Evolutionary conservation across 441 rosid species (phyloP), one percentile per base, ranked within the genome.

Genomic region (Croton laevigatus): DNA sequence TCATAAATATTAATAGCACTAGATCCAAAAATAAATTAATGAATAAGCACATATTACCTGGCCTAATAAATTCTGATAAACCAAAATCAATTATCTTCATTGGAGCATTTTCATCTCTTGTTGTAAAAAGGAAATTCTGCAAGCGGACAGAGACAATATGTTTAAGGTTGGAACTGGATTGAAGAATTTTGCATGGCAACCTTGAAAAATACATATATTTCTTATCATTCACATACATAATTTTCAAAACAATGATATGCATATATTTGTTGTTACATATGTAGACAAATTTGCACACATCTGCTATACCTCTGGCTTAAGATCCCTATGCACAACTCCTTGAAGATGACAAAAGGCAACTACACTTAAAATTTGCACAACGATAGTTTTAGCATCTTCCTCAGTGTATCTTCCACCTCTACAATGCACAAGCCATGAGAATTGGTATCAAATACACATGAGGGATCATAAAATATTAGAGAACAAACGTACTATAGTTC

Each of bases 261-360:
- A 42, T 53, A 57, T 23, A 4, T 27, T 32, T 2, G 63, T 44
- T 42, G 51, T 22, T 45, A n/a, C 40, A 34, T 61, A 32, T 3
- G 44, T 17, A 16, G 37, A 52, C 22, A 62, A n/a, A 27, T 70
- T 53, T 23, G 57, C 34, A 62, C 67, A 38, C 20, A 49, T 63
- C 63, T 59, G 73, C 19, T 16, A 58, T 63, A 94, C 99, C 94
- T 94, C 99, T 44, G 99, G 99, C 83, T 94, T 94, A 72, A 94
- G 83, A 85, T 92, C 98, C 7, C 98, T 89, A 71, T 94, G 99
- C 40, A 90, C 94, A 59, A 94, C 96, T 55, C 99, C 99, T 79
- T 92, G 99, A 67, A 94, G 96, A 85, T 94, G 99, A 80, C 97
- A 94, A 85, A 87, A 94, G 27, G 94, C 81, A 79, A 88, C 98